These are phyloP conservation scores for Aspergillus ibericus DNA, from an alignment of 2,329 filamentous ascomycete genomes.

Conservation along the genomic window DNA sequence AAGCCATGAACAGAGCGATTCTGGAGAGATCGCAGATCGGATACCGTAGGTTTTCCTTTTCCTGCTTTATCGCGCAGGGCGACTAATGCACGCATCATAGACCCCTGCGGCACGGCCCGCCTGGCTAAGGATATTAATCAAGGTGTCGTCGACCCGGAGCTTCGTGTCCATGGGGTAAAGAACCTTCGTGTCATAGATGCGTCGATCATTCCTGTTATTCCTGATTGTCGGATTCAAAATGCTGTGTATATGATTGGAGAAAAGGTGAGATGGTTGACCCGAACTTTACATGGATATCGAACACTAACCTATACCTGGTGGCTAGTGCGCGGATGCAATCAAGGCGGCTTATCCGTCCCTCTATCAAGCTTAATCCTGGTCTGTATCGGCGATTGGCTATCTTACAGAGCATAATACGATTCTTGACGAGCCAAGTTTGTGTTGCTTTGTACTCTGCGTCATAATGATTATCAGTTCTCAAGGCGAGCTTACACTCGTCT, in stretches of 20 bases:
- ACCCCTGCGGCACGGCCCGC: conserved; percentile 2
- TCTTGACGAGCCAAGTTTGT: background rate
- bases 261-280: background rate
- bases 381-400: too few relatives aligned
- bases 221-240: conserved; percentile 1
- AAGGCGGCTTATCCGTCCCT: background rate
- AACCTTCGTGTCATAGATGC: conserved; percentile 1
- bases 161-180: background rate
- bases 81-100: background rate
- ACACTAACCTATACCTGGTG: background rate
- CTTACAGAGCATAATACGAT: too few relatives aligned
- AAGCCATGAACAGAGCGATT: conserved; percentile 1
- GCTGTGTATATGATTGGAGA: conserved; percentile 3
- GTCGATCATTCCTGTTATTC: background rate
- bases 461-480: too few relatives aligned
- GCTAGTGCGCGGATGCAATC: background rate
- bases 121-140: background rate
- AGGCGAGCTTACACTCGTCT: too few relatives aligned
- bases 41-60: background rate
- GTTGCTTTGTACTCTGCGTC: too few relatives aligned
- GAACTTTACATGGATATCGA: too few relatives aligned
- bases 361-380: background rate
- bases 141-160: background rate
- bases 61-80: background rate
- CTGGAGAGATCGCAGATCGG: background rate